phyloP scores from a whole-genome alignment of 352 stramenopile genomes.

The Pythium dissimile region DNA sequence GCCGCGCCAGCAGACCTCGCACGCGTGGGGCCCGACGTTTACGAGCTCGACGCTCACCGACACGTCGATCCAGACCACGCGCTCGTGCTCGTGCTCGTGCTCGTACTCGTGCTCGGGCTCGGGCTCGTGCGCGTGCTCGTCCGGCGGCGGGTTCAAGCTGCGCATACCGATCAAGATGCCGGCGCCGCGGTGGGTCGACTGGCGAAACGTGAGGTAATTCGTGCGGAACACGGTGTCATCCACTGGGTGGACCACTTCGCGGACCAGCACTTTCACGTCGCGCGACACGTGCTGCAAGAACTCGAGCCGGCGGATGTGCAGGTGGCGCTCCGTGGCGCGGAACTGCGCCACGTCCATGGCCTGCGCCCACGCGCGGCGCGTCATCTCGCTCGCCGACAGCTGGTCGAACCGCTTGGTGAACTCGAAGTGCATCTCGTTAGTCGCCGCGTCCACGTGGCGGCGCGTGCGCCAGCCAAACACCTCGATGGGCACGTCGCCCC shows the following conservation, averaged over 20 bases:
- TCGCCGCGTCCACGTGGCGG: slow-evolving; percentile 27
- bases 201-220: slow-evolving; percentile 24
- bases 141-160: slow-evolving; percentile 30
- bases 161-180: slow-evolving; percentile 29
- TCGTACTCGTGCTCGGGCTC: slow-evolving; percentile 1
- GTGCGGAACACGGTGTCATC: slow-evolving; percentile 36
- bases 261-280: slow-evolving; percentile 29
- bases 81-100: background rate
- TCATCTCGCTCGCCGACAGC: slow-evolving; percentile 21
- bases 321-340: slow-evolving; percentile 6
- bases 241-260: slow-evolving; percentile 29
- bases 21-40: background rate
- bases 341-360: slow-evolving; percentile 24
- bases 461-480: slow-evolving; percentile 38
- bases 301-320: slow-evolving; percentile 29
- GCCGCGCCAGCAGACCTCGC: slow-evolving; percentile 15
- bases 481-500: slow-evolving; percentile 12
- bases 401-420: slow-evolving; percentile 32
- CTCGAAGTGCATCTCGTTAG: slow-evolving; percentile 43
- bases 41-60: slow-evolving; percentile 31
- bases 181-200: background rate
- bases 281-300: slow-evolving; percentile 32
- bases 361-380: slow-evolving; percentile 26
- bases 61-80: slow-evolving; percentile 35
- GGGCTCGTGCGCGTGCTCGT: slow-evolving; percentile 6